A percentile compares a stretch with the other conserved stretches of the same genome.
These are phyloP conservation scores for Fusarium solani-melongenae DNA, from an alignment of 2,329 filamentous ascomycete genomes.

Conservation along the genomic window DNA sequence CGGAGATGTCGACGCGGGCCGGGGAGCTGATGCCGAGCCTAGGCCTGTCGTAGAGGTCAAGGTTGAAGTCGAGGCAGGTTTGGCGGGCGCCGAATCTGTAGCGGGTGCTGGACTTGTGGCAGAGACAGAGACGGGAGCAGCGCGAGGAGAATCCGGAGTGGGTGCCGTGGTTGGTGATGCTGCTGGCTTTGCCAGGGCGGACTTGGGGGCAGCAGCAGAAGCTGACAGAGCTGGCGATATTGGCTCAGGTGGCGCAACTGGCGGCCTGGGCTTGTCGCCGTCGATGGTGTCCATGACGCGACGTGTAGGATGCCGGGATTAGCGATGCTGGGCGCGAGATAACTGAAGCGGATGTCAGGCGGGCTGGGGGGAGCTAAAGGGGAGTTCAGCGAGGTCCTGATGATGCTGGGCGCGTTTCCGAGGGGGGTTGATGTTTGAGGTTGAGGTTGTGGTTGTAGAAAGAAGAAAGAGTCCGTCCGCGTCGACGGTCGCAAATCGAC, in stretches of 20 bases:
- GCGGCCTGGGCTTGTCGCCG: conserved; percentile 40
- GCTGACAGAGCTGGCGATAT: conserved; percentile 43
- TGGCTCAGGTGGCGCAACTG: conserved; percentile 42
- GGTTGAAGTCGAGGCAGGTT: conserved; percentile 7
- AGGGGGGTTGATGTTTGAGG: conserved; percentile 1
- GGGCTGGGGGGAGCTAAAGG: background rate
- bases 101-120: conserved; percentile 19
- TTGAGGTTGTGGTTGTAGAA: conserved; percentile 4
- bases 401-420: conserved; percentile 18
- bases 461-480: conserved; percentile 21
- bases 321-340: conserved; percentile 16
- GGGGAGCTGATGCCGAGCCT: conserved; percentile 9
- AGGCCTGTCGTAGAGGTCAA: background rate
- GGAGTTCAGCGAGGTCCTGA: conserved; percentile 1
- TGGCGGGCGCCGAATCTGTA: conserved; percentile 17
- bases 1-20: conserved; percentile 10
- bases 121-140: conserved; percentile 10
- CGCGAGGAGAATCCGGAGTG: conserved; percentile 36
- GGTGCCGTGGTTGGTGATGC: conserved; percentile 35
- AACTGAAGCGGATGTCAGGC: background rate
- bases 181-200: conserved; percentile 25
- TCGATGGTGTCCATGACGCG: conserved; percentile 41
- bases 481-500: conserved; percentile 34
- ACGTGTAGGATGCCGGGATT: conserved; percentile 16
- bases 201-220: conserved; percentile 28